phyloP scores from a whole-genome alignment of 768 basidiomycete genomes.

The Phylloporus sp. region DNA sequence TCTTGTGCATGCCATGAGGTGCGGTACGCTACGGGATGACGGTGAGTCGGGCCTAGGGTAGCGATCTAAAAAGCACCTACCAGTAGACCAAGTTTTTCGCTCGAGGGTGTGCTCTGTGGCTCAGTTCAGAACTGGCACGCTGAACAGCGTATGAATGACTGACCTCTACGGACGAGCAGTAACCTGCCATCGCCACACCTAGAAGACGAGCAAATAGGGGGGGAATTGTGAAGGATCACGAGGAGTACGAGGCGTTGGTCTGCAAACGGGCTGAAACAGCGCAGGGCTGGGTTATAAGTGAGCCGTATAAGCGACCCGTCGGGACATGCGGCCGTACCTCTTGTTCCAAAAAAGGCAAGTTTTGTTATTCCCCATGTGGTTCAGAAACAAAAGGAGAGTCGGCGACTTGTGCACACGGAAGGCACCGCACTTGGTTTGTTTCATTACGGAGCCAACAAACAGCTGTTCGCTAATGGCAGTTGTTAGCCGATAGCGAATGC shows the following conservation, averaged over 20 bases:
- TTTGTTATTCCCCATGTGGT: constrained; percentile 24
- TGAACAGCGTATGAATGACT: neutral
- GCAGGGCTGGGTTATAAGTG: constrained; percentile 14
- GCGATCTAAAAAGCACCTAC: constrained; percentile 6
- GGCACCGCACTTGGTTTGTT: constrained; percentile 8
- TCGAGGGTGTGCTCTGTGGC: constrained; percentile 22
- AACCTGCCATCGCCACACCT: constrained; percentile 19
- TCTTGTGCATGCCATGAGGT: constrained; percentile 51
- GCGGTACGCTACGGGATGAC: constrained; percentile 22
- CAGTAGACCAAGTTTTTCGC: constrained; percentile 13
- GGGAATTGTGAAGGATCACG: neutral
- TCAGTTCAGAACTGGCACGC: constrained; percentile 5
- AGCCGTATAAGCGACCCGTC: constrained; percentile 6
- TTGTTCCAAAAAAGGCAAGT: constrained; percentile 31
- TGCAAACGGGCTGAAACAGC: constrained; percentile 2
- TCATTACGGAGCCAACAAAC: constrained; percentile 12
- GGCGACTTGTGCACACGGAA: constrained; percentile 10
- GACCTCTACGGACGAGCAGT: constrained; percentile 30
- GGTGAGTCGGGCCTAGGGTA: neutral
- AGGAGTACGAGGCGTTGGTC: neutral
- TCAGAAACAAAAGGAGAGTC: constrained; percentile 24
- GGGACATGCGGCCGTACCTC: constrained; percentile 11
- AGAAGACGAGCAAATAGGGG: neutral
- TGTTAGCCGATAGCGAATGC: neutral
- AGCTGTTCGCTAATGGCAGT: constrained; percentile 1